Percentiles rank a stretch among this genome's conserved stretches.
These are phyloP conservation scores for Pezicula radicicola DNA, from an alignment of 2,329 filamentous ascomycete species.

Conservation along the genomic window DNA sequence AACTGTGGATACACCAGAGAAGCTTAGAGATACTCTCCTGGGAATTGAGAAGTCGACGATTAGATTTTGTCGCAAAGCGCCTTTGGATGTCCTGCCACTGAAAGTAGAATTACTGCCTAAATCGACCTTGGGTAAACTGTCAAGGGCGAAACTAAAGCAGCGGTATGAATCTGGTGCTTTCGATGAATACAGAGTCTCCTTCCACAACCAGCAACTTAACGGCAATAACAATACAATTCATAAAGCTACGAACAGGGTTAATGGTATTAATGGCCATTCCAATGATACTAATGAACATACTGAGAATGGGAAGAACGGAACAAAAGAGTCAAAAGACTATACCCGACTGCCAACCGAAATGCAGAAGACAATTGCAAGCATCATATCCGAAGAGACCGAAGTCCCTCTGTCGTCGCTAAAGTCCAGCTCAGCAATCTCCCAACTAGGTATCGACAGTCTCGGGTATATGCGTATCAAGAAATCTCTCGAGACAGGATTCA, in stretches of 20 bases:
- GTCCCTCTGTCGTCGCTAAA: background rate
- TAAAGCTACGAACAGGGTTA: background rate
- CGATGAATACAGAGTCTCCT: background rate
- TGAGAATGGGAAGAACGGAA: background rate
- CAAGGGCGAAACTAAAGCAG: background rate
- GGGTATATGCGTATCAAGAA: background rate
- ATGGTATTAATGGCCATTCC: background rate
- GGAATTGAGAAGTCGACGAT: background rate
- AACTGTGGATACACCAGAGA: background rate
- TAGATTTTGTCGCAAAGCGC: background rate
- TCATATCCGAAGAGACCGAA: background rate
- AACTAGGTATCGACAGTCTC: background rate
- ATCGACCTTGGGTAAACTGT: background rate
- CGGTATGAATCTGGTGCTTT: background rate
- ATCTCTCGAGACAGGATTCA: background rate
- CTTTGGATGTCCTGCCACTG: background rate
- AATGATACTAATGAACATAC: background rate
- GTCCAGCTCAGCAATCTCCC: background rate
- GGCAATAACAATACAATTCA: background rate
- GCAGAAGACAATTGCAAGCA: background rate
- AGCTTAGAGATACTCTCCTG: background rate
- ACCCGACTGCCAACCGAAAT: background rate
- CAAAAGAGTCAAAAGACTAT: background rate
- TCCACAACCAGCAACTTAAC: background rate
- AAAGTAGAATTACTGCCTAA: background rate